Conservation (phyloP, 768 basidiomycete genomes). For the Dentipellis sp. region DNA sequence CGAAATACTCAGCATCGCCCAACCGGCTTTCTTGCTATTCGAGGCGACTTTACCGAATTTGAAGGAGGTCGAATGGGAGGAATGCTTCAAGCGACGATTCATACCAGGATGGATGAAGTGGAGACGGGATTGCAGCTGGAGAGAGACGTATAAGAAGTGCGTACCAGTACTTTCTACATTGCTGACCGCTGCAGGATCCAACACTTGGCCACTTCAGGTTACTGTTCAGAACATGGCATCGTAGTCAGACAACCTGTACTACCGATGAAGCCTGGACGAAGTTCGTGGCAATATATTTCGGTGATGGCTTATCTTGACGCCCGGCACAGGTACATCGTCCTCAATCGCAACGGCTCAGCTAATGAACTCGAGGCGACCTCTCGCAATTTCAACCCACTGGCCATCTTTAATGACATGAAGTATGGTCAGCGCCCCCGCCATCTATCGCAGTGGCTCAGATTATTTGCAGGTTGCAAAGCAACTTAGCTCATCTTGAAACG, state of each 20-base stretch:
- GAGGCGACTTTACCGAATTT: slow-evolving; percentile 64
- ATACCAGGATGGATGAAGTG: slow-evolving; percentile 69
- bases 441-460: not conserved
- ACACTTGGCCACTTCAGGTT: slow-evolving; percentile 30
- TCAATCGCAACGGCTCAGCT: slow-evolving; percentile 69
- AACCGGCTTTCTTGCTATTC: slow-evolving; percentile 54
- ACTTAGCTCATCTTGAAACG: slow-evolving; percentile 59
- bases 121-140: slow-evolving; percentile 59
- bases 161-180: slow-evolving; percentile 18
- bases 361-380: slow-evolving; percentile 64
- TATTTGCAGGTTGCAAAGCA: slow-evolving; percentile 48
- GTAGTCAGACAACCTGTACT: slow-evolving; percentile 60
- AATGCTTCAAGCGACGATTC: slow-evolving; percentile 62
- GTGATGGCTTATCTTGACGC: not conserved
- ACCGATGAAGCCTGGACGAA: slow-evolving; percentile 79
- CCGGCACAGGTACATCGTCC: slow-evolving; percentile 51
- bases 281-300: slow-evolving; percentile 27
- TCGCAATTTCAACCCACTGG: slow-evolving; percentile 55
- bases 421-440: slow-evolving; percentile 22
- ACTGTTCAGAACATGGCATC: slow-evolving; percentile 60
- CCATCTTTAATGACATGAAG: slow-evolving; percentile 74
- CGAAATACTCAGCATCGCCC: slow-evolving; percentile 58
- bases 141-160: slow-evolving; percentile 56
- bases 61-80: slow-evolving; percentile 60
- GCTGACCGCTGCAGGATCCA: slow-evolving; percentile 3